Base-by-base conservation (phyloP, 257 asterid species). In the Catharanthus roseus region DNA sequence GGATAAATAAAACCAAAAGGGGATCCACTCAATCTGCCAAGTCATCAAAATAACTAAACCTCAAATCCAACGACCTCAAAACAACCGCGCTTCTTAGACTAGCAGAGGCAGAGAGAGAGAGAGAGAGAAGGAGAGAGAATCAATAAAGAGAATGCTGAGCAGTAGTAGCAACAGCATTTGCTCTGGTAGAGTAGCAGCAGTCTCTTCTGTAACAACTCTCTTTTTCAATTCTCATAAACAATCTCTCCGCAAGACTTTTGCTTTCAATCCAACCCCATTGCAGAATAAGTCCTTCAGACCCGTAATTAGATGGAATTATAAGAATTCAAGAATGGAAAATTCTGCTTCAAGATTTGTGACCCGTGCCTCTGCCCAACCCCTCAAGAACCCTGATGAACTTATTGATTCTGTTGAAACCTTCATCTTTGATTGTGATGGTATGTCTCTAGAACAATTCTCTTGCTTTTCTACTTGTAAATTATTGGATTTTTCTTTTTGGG, bases 401-500 rank as follows among this genome's bases (percentile, higher is more conserved):
- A 88, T 95, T 69, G 89, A 89, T 79, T 89, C 95, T 61, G 97
- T 91, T 29, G 97, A 91, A 75, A 95, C 97, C 41, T 95, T 95
- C 89, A 91, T 95, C 65, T 95, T 95, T 70, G 99, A 95, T 77
- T 95, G 99, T 51, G 99, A 95, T 77, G 99, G 99, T 95, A 75
- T 62, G 13, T 44, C 41, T 50, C 47, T 64, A 38, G 0, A 9
- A n/a, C 49, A 31, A 19, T 1, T 42, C 12, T 42, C 13, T 2
- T 74, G 34, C 10, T 6, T 11, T 10, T 11, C 19, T 56, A 24
- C 3, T 7, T 19, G 15, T 18, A 34, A 11, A 6, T 18, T 60
- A 11, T 12, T 58, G 18, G n/a, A n/a, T n/a, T n/a, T 69, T 16
- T 26, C 28, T 55, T 7, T 21, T 31, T 44, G 15, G 36, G 2